Evolutionary conservation across 108 stramenopile species (phyloP), one percentile per base, ranked within the genome.

Genomic region (Cyclotella cryptica): DNA sequence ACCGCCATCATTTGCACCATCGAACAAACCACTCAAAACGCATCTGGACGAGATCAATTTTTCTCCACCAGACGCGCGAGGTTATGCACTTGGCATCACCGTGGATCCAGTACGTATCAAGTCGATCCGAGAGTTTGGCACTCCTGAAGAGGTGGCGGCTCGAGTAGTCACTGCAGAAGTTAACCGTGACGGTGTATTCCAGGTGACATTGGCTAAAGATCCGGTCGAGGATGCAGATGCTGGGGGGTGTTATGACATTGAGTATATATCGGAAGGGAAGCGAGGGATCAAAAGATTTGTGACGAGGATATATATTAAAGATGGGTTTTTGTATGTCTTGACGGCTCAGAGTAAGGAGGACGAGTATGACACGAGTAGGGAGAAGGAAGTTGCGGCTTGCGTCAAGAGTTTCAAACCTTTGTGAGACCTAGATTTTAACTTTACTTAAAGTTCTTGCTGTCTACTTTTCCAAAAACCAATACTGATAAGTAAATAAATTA

Each of bases 11-110:
- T 83, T 83, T 82, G 54, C 60, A 39, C 13, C 66, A n/a, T 42
- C 59, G 52, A 85, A 79, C 74, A 94, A 92, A 68, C 93, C 93
- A 14, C 70, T 94, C 19, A 87, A 87, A 71, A 94, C 93, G 26
- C 93, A 94, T 62, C 78, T 92, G 78, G 91, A 92, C 63, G 93
- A 94, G 81, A 81, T 92, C 44, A 92, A 91, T 69, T 88, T n/a
- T 62, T 61, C 74, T 4, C 46, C 66, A 3, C 64, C 78, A 4
- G 60, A 73, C 15, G 52, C 46, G 18, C 27, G 51, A 12, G 81
- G 88, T 42, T 94, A 92, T 71, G 80, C 88, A 45, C 77, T 84
- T 68, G 93, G 93, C 1, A 77, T 94, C 39, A 94, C 93, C 0
- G 88, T 94, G 22, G 93, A 94, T 82, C 93, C 93, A 17, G 91